These are phyloP conservation scores for Pythium biforme DNA, from an alignment of 352 stramenopile genomes.

Conservation along the genomic window DNA sequence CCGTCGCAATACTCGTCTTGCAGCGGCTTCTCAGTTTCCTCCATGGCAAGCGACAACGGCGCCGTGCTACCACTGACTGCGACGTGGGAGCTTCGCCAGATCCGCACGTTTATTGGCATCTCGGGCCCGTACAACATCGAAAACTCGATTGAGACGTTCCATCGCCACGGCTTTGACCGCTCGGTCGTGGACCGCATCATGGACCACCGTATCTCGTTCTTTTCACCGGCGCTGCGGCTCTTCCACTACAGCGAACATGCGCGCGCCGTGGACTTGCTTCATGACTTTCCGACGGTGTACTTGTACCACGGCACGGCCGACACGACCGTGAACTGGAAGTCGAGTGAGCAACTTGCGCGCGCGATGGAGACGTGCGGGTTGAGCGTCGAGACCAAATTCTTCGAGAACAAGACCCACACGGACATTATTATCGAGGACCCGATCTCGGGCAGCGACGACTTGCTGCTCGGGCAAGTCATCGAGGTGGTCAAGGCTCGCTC, in stretches of 20 bases:
- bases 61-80: slow-evolving; percentile 36
- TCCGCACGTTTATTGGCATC: slow-evolving; percentile 84
- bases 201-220: slow-evolving; percentile 57
- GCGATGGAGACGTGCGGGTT: slow-evolving; percentile 46
- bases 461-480: slow-evolving; percentile 56
- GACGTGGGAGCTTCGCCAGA: slow-evolving; percentile 58
- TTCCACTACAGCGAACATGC: slow-evolving; percentile 39
- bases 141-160: slow-evolving; percentile 72
- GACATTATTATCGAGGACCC: slow-evolving; percentile 92
- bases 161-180: slow-evolving; percentile 79
- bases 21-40: slow-evolving; percentile 31
- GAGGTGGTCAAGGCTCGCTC: slow-evolving; percentile 43
- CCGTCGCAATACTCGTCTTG: slow-evolving; percentile 27
- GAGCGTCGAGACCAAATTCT: slow-evolving; percentile 60
- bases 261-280: slow-evolving; percentile 21
- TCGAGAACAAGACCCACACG: slow-evolving; percentile 87
- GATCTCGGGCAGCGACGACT: slow-evolving; percentile 57
- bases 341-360: slow-evolving; percentile 48
- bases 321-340: slow-evolving; percentile 58
- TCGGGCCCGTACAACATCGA: slow-evolving; percentile 89
- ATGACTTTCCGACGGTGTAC: slow-evolving; percentile 53
- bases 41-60: slow-evolving; percentile 34
- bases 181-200: slow-evolving; percentile 83
- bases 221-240: slow-evolving; percentile 49
- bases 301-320: slow-evolving; percentile 72